Percentiles rank a stretch among this genome's conserved stretches.
Conservation (phyloP, 1,284 basidiomycete species). For the Peniophora sp. region DNA sequence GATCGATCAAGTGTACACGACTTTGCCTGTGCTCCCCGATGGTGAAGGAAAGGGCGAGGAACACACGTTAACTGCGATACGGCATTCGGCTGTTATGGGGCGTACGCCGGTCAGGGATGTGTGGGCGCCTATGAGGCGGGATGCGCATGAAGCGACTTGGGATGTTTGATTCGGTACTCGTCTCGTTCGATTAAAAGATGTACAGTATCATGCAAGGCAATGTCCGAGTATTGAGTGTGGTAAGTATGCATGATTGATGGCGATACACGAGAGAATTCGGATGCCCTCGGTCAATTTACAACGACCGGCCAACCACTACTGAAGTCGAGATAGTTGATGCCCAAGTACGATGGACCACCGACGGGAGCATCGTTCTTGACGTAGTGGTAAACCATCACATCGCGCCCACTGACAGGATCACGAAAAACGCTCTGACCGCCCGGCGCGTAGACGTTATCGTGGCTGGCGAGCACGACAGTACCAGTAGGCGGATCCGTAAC, state of each 20-base stretch:
- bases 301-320: constrained; percentile 14
- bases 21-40: not conserved
- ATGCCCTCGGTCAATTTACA: constrained; percentile 4
- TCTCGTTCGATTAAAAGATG: too few relatives aligned
- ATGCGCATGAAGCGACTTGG: constrained; percentile 26
- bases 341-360: constrained; percentile 9
- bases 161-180: too few relatives aligned
- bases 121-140: constrained; percentile 24
- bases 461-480: constrained; percentile 23
- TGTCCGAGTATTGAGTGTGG: too few relatives aligned
- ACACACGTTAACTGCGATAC: constrained; percentile 33
- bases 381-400: constrained; percentile 15
- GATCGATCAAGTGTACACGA: constrained; percentile 21
- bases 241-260: too few relatives aligned
- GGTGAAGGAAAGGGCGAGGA: constrained; percentile 9
- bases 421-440: constrained; percentile 13
- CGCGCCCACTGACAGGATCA: constrained; percentile 11
- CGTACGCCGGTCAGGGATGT: constrained; percentile 36
- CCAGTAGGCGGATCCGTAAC: constrained; percentile 20
- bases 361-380: constrained; percentile 1
- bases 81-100: constrained; percentile 39
- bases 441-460: constrained; percentile 21
- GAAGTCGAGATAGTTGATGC: constrained; percentile 15
- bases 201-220: too few relatives aligned
- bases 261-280: too few relatives aligned